phyloP scores from a whole-genome alignment of 495 filamentous ascomycete genomes.

The Lentithecium fluviatile region DNA sequence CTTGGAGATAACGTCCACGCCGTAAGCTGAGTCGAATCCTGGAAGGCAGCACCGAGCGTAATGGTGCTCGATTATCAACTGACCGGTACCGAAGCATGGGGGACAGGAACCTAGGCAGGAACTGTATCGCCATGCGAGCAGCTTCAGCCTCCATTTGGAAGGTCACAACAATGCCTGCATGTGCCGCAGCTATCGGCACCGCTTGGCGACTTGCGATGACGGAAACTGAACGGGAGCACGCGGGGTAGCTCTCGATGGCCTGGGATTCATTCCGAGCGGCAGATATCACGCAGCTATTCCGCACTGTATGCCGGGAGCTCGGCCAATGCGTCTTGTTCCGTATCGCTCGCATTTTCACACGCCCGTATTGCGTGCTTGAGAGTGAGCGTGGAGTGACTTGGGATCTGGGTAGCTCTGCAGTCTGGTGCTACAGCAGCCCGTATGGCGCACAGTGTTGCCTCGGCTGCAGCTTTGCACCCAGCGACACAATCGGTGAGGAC shows the following conservation, averaged over 20 bases:
- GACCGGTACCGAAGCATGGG: neutral
- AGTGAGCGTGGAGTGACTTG: no score
- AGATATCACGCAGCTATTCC: no score
- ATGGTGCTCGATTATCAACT: neutral
- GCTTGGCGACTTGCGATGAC: conserved; percentile 9
- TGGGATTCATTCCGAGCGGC: no score
- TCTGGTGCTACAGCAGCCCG: no score
- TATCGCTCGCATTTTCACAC: no score
- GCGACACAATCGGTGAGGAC: no score
- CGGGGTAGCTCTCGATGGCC: neutral
- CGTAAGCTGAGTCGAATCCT: neutral
- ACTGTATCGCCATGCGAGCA: conserved; percentile 9
- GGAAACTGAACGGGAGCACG: neutral
- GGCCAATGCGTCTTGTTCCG: no score
- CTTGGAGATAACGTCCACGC: neutral
- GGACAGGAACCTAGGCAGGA: neutral
- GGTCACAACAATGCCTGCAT: conserved; percentile 1
- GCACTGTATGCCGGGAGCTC: no score
- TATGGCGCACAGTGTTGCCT: no score
- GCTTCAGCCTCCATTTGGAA: conserved; percentile 16
- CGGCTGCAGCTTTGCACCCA: no score
- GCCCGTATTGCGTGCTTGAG: no score
- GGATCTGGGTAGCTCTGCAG: no score
- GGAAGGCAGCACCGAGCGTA: neutral
- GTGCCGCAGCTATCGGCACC: neutral